Percentiles rank a stretch among this genome's conserved stretches.
These are phyloP conservation scores for Chytriomyces sp. DNA, from an alignment of 192 early-diverging fungal species.

Conservation along the genomic window DNA sequence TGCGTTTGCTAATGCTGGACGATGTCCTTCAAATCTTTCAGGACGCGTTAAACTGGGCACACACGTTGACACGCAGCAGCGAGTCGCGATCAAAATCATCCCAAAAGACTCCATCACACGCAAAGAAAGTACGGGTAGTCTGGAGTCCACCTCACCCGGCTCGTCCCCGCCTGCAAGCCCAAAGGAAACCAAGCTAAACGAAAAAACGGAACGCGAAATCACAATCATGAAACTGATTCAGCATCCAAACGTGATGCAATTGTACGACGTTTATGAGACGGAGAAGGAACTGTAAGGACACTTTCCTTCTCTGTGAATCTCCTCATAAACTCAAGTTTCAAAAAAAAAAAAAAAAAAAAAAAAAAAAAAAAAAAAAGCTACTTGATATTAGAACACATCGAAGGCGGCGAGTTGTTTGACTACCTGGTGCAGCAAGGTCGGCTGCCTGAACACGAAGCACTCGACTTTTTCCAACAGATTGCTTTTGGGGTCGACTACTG, in stretches of 20 bases:
- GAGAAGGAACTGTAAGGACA: conserved; percentile 53
- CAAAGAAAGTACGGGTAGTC: conserved; percentile 18
- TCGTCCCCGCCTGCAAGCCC: conserved; percentile 1
- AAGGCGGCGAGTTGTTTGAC: conserved; percentile 77
- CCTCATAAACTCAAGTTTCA: neutral
- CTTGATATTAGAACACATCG: conserved; percentile 70
- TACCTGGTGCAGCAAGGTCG: conserved; percentile 66
- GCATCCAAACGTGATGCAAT: conserved; percentile 60
- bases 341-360: conserved; percentile 23
- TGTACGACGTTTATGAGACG: conserved; percentile 67
- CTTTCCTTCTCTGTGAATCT: conserved; percentile 26
- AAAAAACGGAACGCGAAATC: conserved; percentile 64
- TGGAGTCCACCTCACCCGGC: neutral
- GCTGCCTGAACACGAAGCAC: conserved; percentile 82
- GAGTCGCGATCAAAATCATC: conserved; percentile 65
- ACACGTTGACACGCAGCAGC: conserved; percentile 53
- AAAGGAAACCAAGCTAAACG: conserved; percentile 39
- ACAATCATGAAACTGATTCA: conserved; percentile 68
- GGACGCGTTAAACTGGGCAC: conserved; percentile 61
- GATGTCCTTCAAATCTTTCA: conserved; percentile 3
- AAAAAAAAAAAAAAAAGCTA: conserved; percentile 46
- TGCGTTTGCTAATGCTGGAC: neutral
- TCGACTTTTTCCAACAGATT: conserved; percentile 96
- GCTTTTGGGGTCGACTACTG: conserved; percentile 94
- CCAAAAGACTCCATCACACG: conserved; percentile 41